Evolutionary conservation across 2,329 filamentous ascomycete species (phyloP).

Genomic region (Colletotrichum ledebouriae): DNA sequence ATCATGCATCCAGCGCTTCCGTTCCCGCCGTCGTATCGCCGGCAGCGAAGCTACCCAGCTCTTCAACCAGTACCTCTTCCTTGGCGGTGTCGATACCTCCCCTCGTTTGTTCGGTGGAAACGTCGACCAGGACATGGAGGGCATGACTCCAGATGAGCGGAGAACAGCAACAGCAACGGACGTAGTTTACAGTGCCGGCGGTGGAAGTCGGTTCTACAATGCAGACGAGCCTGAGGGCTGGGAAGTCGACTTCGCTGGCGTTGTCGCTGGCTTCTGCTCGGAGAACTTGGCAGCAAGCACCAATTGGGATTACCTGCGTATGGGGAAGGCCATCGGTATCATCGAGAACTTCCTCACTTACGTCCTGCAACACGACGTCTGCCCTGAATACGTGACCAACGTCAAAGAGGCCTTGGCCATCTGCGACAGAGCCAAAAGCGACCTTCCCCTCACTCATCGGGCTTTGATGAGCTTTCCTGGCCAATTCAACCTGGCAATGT

Average conservation of each 20-base stretch:
- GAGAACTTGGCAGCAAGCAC: slow-evolving; percentile 61
- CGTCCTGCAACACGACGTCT: slow-evolving; percentile 85
- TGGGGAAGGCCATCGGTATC: slow-evolving; percentile 74
- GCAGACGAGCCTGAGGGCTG: slow-evolving; percentile 68
- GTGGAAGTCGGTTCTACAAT: slow-evolving; percentile 63
- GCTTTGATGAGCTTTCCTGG: slow-evolving; percentile 74
- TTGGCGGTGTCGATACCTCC: slow-evolving; percentile 81
- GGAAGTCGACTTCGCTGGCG: slow-evolving; percentile 83
- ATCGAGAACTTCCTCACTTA: slow-evolving; percentile 92
- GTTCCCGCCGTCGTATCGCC: slow-evolving; percentile 78
- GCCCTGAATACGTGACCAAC: slow-evolving; percentile 80
- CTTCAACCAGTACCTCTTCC: slow-evolving; percentile 84
- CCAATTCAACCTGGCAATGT: slow-evolving; percentile 82
- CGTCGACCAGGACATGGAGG: slow-evolving; percentile 65
- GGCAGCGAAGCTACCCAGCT: slow-evolving; percentile 71
- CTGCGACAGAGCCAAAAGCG: slow-evolving; percentile 75
- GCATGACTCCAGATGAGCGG: slow-evolving; percentile 74
- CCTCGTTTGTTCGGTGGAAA: slow-evolving; percentile 72
- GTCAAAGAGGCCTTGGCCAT: slow-evolving; percentile 75
- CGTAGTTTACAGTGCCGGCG: slow-evolving; percentile 64
- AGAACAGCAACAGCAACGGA: slow-evolving; percentile 74
- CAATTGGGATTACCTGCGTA: slow-evolving; percentile 65
- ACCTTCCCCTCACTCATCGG: slow-evolving; percentile 72
- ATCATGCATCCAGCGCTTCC: slow-evolving; percentile 85
- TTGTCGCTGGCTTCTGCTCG: slow-evolving; percentile 84